Evolutionary conservation across 1,139 yeast genomes (phyloP).

Genomic region (Hanseniaspora uvarum): DNA sequence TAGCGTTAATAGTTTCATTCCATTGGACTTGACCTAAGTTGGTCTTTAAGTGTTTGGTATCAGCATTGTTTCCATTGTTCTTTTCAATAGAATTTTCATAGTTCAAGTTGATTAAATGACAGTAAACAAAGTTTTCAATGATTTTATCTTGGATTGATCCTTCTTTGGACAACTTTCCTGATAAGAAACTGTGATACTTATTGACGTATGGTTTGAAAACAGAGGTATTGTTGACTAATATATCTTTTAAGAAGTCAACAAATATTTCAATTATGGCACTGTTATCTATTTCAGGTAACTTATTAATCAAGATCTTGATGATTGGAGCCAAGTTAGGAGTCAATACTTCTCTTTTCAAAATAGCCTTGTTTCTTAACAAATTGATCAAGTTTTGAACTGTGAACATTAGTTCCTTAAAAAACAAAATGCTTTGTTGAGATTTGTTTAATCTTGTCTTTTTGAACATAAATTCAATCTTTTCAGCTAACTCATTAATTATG

Average conservation of each 20-base stretch:
- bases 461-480: slow-evolving; percentile 24
- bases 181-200: slow-evolving; percentile 44
- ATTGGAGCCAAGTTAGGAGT: slow-evolving; percentile 68
- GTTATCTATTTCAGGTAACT: slow-evolving; percentile 35
- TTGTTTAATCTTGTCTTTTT: slow-evolving; percentile 24
- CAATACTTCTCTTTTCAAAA: slow-evolving; percentile 70
- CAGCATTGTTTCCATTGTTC: slow-evolving; percentile 31
- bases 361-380: slow-evolving; percentile 66
- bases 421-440: slow-evolving; percentile 27
- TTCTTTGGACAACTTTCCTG: slow-evolving; percentile 36
- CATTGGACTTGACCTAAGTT: slow-evolving; percentile 38
- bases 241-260: slow-evolving; percentile 19
- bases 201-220: slow-evolving; percentile 72
- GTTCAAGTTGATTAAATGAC: slow-evolving; percentile 52
- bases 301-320: slow-evolving; percentile 42
- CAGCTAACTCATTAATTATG: slow-evolving; percentile 40
- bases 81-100: slow-evolving; percentile 27
- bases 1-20: slow-evolving; percentile 36
- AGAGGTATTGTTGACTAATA: slow-evolving; percentile 51
- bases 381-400: slow-evolving; percentile 43
- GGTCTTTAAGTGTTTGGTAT: slow-evolving; percentile 27
- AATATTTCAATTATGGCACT: slow-evolving; percentile 41
- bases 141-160: slow-evolving; percentile 34
- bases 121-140: slow-evolving; percentile 41
- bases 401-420: slow-evolving; percentile 42